Conservation (phyloP, 2,329 filamentous ascomycete genomes). For the Arthrobotrys pseudoclavata region DNA sequence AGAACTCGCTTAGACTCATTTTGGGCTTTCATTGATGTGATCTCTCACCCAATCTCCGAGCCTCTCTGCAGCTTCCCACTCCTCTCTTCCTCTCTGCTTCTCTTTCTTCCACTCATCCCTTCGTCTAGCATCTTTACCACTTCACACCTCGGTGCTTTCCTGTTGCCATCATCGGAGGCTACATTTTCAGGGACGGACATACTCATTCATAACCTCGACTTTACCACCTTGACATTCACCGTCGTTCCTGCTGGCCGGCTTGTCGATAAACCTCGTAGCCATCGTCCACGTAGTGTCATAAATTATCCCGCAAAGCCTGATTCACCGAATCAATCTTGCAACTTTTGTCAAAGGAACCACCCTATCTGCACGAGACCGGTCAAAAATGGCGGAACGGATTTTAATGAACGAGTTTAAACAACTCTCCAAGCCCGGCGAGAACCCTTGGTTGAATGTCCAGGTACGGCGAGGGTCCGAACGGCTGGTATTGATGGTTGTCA, state of each 20-base stretch:
- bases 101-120: slow-evolving; percentile 5
- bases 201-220: not conserved
- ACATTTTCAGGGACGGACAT: not conserved
- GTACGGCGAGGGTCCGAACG: slow-evolving; percentile 68
- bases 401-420: slow-evolving; percentile 89
- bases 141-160: not conserved
- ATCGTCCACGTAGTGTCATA: slow-evolving; percentile 14
- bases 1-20: slow-evolving; percentile 54
- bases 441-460: slow-evolving; percentile 85
- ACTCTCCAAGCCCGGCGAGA: slow-evolving; percentile 80
- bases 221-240: not conserved
- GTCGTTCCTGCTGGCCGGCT: slow-evolving; percentile 4
- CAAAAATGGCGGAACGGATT: slow-evolving; percentile 76
- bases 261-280: slow-evolving; percentile 13
- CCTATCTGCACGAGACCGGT: slow-evolving; percentile 27
- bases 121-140: not conserved
- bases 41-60: slow-evolving; percentile 7
- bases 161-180: slow-evolving; percentile 21
- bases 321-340: slow-evolving; percentile 21
- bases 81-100: slow-evolving; percentile 16
- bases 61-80: not conserved
- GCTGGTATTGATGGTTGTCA: slow-evolving; percentile 2
- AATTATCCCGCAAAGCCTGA: slow-evolving; percentile 30
- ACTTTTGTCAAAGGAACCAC: slow-evolving; percentile 2
- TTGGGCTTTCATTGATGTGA: slow-evolving; percentile 24